Base-by-base conservation (phyloP, 148 eudicot genomes). In the Camellia japonica region DNA sequence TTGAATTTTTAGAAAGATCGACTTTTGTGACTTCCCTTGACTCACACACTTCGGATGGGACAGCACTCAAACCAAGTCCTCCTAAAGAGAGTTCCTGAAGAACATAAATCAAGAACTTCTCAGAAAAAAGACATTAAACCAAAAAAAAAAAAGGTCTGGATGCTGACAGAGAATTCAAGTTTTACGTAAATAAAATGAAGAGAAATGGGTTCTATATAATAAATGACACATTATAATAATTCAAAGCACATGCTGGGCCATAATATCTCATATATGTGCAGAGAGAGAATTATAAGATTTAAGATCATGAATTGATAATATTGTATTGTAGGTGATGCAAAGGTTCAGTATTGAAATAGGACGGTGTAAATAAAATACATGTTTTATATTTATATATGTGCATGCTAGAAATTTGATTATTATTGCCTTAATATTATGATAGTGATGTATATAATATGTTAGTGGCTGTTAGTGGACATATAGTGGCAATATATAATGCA, bases 81-180 rank as follows among this genome's bases (percentile, higher is more conserved):
- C 78, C 93, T 71, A 96, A 85, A 68, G 92, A 90, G 77, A 96
- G 90, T 86, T 96, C 99, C 99, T 96, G 90, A 79, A 55, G 59
- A 73, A 49, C 42, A 80, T 42, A 77, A 66, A 52, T 13, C 20
- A 71, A 77, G 20, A 18, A 64, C 75, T 59, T 0, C 7, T n/a
- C 55, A 74, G 38, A 15, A 41, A 13, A 49, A 30, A 54, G 11
- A 74, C 43, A 78, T 58, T 23, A 74, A 19, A 41, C n/a, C 60
- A 14, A 61, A 16, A 30, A 69, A 18, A 52, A 11, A 14, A 60
- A 9, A 23, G 18, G 14, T 2, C 42, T 16, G 63, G n/a, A n/a
- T 16, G 42, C 62, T 13, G 7, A 54, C 44, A 30, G 44, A 69
- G 7, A 8, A 55, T 8, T 18, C 38, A 13, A 4, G 74, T 23